Evolutionary conservation across 805 yeast species (phyloP), one percentile per base, ranked within the genome.

Genomic region (Wickerhamiella parazyma): DNA sequence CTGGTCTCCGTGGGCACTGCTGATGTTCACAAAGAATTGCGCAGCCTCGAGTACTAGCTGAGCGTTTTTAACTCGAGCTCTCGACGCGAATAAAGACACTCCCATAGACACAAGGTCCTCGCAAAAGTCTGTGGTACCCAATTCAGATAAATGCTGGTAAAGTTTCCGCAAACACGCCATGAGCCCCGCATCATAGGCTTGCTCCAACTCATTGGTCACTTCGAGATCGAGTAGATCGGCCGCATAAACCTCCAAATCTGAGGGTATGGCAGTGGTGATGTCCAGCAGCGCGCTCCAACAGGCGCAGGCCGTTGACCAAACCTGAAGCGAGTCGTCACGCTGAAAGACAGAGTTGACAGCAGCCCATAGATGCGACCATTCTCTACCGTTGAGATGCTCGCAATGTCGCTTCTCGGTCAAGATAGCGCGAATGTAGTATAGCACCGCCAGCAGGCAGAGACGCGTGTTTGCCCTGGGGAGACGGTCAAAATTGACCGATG

Each of bases 331-430:
- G 31, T 11, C n/a, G 14, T 28, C 31, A 3, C 22, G n/a, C 29
- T 17, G 33, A 7, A 24, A n/a, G 12, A 39, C 42, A 10, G 20
- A 8, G 16, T 24, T 18, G 12, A 31, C 26, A 2, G 31, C 24
- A 9, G 21, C 19, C 43, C 43, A 40, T 9, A 33, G 6, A 7
- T 21, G 10, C n/a, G 29, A 16, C 43, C 43, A 40, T n/a, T 40
- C 43, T 11, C 12, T 18, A 9, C 24, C 14, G 24, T 33, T 33
- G 25, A 40, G 38, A 31, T 40, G 43, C 22, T 40, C 38, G 25
- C 31, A n/a, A 20, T 33, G 43, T 6, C 38, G 43, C n/a, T 24
- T 17, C 6, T 33, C 19, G 2, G 33, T 2, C 14, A 40, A n/a
- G 4, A 40, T 11, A 7, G 35, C 33, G 24, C 38, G 33, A 12